These are phyloP conservation scores for Voacanga thouarsii DNA, from an alignment of 257 asterid species.

Conservation along the genomic window DNA sequence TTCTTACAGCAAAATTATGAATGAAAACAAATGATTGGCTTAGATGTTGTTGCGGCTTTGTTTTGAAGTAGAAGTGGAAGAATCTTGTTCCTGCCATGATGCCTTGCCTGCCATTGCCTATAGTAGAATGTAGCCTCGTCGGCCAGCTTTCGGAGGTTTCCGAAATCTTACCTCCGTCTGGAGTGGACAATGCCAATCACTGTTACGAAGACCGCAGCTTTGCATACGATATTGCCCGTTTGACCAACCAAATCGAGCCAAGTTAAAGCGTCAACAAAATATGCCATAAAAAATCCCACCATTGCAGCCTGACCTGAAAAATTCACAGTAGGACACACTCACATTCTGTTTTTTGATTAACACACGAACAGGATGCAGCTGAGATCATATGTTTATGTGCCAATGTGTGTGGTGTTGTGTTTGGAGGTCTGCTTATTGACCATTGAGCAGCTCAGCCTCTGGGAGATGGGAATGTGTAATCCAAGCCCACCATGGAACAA, in stretches of 20 bases:
- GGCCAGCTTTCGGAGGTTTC: constrained; percentile 38
- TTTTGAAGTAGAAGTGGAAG: constrained; percentile 4
- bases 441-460: constrained; percentile 63
- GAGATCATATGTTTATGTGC: background rate
- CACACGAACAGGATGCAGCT: background rate
- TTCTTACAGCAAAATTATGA: too few relatives aligned
- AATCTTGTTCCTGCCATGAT: constrained; percentile 43
- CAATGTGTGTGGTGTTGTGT: background rate
- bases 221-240: constrained; percentile 58
- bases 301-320: constrained; percentile 66
- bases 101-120: constrained; percentile 63
- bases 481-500: constrained; percentile 83
- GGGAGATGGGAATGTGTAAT: constrained; percentile 62
- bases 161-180: constrained; percentile 41
- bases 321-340: background rate
- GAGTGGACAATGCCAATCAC: constrained; percentile 44
- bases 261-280: constrained; percentile 54
- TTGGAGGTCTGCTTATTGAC: constrained; percentile 20
- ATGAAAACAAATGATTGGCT: background rate
- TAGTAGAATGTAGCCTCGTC: constrained; percentile 69
- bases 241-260: constrained; percentile 63
- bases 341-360: background rate
- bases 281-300: constrained; percentile 69
- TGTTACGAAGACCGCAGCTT: constrained; percentile 42
- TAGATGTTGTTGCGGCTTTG: background rate